phyloP scores from a whole-genome alignment of 2,329 filamentous ascomycete genomes.

The Sporothrix curviconia region DNA sequence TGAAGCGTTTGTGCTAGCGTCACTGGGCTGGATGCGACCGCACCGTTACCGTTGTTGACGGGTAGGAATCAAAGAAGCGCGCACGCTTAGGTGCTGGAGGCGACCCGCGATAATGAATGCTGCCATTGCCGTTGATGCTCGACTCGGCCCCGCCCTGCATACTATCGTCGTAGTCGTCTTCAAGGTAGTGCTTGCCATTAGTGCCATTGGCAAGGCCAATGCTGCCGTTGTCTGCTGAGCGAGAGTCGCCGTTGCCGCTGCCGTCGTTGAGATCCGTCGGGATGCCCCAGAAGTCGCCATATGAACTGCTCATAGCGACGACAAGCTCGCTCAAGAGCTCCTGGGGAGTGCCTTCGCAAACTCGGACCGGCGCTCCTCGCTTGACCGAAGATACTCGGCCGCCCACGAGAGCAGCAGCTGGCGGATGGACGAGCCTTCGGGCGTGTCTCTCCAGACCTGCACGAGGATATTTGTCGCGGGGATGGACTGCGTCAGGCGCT shows the following conservation, averaged over 20 bases:
- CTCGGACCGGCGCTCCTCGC: conserved; percentile 47
- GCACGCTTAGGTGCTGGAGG: conserved; percentile 31
- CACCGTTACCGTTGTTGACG: not conserved
- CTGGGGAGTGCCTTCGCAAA: conserved; percentile 55
- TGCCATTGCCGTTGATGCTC: not conserved
- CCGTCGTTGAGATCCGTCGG: not conserved
- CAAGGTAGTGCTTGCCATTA: conserved; percentile 46
- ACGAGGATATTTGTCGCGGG: conserved; percentile 53
- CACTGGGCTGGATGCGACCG: not conserved
- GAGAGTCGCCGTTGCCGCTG: conserved; percentile 10
- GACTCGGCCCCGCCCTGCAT: conserved; percentile 6
- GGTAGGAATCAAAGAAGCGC: conserved; percentile 32
- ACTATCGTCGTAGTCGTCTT: conserved; percentile 37
- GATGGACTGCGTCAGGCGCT: conserved; percentile 46
- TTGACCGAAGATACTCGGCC: conserved; percentile 56
- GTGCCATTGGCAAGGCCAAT: conserved; percentile 10
- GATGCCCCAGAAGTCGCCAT: conserved; percentile 30
- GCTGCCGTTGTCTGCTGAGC: conserved; percentile 13
- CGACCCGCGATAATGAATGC: not conserved
- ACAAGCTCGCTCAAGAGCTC: conserved; percentile 58
- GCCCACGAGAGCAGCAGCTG: conserved; percentile 55
- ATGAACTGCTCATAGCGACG: conserved; percentile 49
- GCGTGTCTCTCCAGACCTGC: conserved; percentile 56
- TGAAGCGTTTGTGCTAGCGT: not conserved
- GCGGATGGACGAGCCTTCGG: conserved; percentile 53